Conservation (phyloP, 2,329 filamentous ascomycete genomes). For the Didymella arachidicola region DNA sequence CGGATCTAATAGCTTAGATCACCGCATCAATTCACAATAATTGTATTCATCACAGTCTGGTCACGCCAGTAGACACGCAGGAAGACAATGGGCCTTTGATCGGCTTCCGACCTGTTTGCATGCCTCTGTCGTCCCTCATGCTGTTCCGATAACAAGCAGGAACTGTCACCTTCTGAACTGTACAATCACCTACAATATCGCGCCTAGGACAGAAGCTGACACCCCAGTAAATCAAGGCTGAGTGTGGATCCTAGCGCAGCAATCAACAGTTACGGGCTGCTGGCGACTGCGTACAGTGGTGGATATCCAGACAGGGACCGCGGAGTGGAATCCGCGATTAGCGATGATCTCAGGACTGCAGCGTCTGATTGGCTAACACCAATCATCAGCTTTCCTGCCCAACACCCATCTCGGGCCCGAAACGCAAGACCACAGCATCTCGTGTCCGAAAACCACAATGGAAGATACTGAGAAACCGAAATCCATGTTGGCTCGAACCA, state of each 20-base stretch:
- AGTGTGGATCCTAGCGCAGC: not conserved
- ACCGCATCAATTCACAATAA: not conserved
- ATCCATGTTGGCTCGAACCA: not conserved
- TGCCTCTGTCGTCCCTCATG: too few relatives aligned
- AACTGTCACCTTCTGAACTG: too few relatives aligned
- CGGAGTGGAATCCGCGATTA: not conserved
- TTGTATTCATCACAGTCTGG: too few relatives aligned
- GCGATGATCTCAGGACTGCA: not conserved
- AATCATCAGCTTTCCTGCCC: not conserved
- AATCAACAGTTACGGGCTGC: not conserved
- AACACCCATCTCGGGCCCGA: slow-evolving; percentile 2
- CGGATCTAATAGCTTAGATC: slow-evolving; percentile 9
- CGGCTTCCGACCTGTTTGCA: too few relatives aligned
- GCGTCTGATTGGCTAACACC: not conserved
- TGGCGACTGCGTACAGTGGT: not conserved
- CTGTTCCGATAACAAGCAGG: too few relatives aligned
- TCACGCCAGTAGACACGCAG: too few relatives aligned
- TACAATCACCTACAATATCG: too few relatives aligned
- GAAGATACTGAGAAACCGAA: slow-evolving; percentile 1
- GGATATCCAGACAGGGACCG: not conserved
- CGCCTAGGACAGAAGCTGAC: too few relatives aligned
- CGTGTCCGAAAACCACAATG: not conserved
- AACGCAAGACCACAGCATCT: slow-evolving; percentile 1
- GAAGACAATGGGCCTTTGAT: too few relatives aligned
- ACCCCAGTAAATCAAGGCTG: too few relatives aligned